Base-by-base conservation (phyloP, 225 moss, liverwort and hornwort genomes). In the Asterella californica region DNA sequence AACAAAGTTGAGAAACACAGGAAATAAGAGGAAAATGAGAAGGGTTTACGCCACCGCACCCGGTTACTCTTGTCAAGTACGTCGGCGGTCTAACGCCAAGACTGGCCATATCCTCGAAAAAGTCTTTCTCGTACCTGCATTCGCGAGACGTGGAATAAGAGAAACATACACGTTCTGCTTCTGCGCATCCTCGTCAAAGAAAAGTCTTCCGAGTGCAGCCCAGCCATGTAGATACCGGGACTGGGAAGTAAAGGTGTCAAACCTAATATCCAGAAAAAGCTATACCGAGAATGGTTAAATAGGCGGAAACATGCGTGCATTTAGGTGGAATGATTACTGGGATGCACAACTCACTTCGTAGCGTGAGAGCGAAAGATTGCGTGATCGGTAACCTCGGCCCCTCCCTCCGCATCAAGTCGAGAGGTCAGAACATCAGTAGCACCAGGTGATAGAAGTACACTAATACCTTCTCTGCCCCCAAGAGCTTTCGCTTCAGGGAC, bases 51-150 rank as follows among this genome's bases (percentile, higher is more conserved):
- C 64, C 46, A 73, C 87, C 92, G 90, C 83, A 97, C 93, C 94
- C 93, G 52, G 94, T 93, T 50, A 97, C 97, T 84, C 97, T 89
- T 59, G 92, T 93, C 66, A 94, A 82, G 68, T 88, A 84, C 76
- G 89, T 81, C 33, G 94, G 97, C 72, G 79, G 83, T 47, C 83
- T 78, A 6, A 94, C 90, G 48, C 93, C 94, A 70, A 97, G 87
- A 84, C 83, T 88, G 69, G 82, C 86, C 93, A 97, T 97, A 72
- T 97, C 97, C 78, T 93, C 86, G 87, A 93, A 92, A 63, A 97
- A 97, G 45, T 94, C 97, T 76, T 84, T 77, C 81, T 97, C 94
- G 83, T 93, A 94, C 83, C 94, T 96, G 87, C 82, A 85, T 42
- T 45, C 27, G 47, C 37, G 15, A 24, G 9, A 46, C 30, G 3